A percentile compares a stretch with the other conserved stretches of the same genome.
These are phyloP conservation scores for Cercophora newfieldiana DNA, from an alignment of 495 filamentous ascomycete species.

Conservation along the genomic window DNA sequence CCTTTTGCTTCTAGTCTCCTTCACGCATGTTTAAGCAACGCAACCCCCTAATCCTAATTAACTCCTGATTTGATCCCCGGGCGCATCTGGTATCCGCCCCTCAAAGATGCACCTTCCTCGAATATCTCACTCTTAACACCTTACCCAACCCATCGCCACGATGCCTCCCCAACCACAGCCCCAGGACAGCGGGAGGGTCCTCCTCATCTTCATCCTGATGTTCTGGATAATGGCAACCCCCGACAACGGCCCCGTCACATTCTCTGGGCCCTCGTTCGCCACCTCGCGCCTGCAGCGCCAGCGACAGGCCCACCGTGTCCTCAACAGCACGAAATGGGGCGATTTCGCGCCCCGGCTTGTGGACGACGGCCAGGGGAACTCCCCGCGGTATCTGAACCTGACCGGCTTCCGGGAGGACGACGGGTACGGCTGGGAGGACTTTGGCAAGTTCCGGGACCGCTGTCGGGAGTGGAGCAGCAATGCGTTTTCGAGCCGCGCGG, in stretches of 20 bases:
- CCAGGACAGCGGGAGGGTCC: conserved; percentile 41
- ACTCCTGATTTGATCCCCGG: neutral
- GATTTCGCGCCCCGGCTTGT: conserved; percentile 60
- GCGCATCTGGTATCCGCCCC: no score
- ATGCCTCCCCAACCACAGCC: conserved; percentile 37
- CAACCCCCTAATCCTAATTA: no score
- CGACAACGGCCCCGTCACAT: conserved; percentile 41
- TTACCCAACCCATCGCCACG: conserved; percentile 9
- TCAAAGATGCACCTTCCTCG: neutral
- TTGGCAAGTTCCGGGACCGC: conserved; percentile 46
- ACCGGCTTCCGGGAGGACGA: conserved; percentile 73
- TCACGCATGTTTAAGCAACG: no score
- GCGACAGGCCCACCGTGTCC: conserved; percentile 58
- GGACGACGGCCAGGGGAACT: conserved; percentile 28
- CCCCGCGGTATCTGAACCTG: conserved; percentile 69
- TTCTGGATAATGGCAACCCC: conserved; percentile 44
- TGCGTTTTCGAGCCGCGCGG: conserved; percentile 36
- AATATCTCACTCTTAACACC: neutral
- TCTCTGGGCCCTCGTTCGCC: conserved; percentile 39
- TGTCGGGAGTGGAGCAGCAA: conserved; percentile 47
- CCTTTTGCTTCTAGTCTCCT: no score
- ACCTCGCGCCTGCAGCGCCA: conserved; percentile 47
- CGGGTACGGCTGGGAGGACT: conserved; percentile 71
- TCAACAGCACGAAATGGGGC: conserved; percentile 73
- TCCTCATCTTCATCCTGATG: conserved; percentile 46